Evolutionary conservation across 2,329 filamentous ascomycete genomes (phyloP).

Genomic region (Aotearoamyces nothofagi): DNA sequence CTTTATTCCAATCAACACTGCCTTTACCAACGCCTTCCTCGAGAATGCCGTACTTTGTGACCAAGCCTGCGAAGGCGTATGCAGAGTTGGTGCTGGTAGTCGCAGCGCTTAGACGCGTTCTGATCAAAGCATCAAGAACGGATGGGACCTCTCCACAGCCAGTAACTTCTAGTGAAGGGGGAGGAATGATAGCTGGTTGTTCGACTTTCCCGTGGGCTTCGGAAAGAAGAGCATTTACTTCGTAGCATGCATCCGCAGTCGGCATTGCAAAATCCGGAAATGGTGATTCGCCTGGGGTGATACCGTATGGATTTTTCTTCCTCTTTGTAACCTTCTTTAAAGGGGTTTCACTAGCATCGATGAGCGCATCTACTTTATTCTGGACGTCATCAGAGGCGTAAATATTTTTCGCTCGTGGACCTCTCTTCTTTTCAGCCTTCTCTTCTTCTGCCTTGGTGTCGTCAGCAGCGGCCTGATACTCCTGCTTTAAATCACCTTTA

Average conservation of each 20-base stretch:
- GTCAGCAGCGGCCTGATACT: neutral
- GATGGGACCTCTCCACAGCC: slow-evolving; percentile 47
- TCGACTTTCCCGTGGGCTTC: slow-evolving; percentile 48
- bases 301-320: slow-evolving; percentile 29
- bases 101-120: slow-evolving; percentile 36
- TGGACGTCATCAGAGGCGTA: slow-evolving; percentile 5
- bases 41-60: slow-evolving; percentile 46
- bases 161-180: slow-evolving; percentile 54
- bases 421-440: slow-evolving; percentile 1
- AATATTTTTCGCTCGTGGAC: slow-evolving; percentile 3
- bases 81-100: slow-evolving; percentile 38
- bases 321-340: slow-evolving; percentile 9
- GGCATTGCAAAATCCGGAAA: slow-evolving; percentile 54
- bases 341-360: slow-evolving; percentile 1
- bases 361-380: slow-evolving; percentile 5
- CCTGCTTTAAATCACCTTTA: neutral
- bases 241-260: slow-evolving; percentile 51
- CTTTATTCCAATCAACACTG: slow-evolving; percentile 61
- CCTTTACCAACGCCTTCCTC: slow-evolving; percentile 49
- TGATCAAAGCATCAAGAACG: slow-evolving; percentile 35
- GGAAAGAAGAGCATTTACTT: slow-evolving; percentile 51
- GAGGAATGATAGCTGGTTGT: slow-evolving; percentile 50
- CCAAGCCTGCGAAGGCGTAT: slow-evolving; percentile 49
- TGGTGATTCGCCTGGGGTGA: slow-evolving; percentile 42
- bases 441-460: neutral